These are phyloP conservation scores for Trichoderma lentiforme DNA, from an alignment of 2,329 filamentous ascomycete species.

Conservation along the genomic window DNA sequence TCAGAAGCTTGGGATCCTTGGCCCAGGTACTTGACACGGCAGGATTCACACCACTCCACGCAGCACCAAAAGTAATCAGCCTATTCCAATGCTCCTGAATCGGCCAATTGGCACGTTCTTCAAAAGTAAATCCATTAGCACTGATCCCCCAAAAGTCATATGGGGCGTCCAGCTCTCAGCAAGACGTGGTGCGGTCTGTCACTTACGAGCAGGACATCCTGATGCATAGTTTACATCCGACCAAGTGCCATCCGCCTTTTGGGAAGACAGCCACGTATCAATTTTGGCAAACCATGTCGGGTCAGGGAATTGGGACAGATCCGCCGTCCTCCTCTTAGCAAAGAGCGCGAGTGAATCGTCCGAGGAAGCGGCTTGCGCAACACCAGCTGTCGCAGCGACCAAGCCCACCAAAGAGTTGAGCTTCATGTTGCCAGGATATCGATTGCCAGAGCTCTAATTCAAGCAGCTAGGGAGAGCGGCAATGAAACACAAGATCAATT, in stretches of 20 bases:
- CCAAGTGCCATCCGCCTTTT: constrained; percentile 25
- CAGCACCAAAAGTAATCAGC: constrained; percentile 24
- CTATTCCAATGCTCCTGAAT: constrained; percentile 27
- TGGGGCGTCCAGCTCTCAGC: not conserved
- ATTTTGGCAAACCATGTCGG: constrained; percentile 22
- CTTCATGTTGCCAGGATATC: not conserved
- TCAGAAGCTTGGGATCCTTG: constrained; percentile 16
- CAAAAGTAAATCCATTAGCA: not conserved
- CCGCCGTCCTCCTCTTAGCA: constrained; percentile 21
- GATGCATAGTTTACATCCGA: constrained; percentile 25
- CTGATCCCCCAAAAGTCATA: too few relatives aligned
- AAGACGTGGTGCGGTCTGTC: not conserved
- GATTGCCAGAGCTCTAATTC: not conserved
- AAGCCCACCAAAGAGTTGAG: not conserved
- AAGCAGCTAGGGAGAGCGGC: not conserved
- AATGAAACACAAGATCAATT: not conserved
- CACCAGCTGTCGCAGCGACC: not conserved
- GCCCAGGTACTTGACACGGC: constrained; percentile 20
- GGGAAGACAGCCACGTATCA: constrained; percentile 21
- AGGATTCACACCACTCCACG: constrained; percentile 26
- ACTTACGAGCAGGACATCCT: constrained; percentile 25
- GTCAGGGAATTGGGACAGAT: constrained; percentile 25
- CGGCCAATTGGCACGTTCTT: constrained; percentile 27
- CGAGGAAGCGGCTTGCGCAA: constrained; percentile 3
- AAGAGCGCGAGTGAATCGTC: constrained; percentile 21